Base-by-base conservation (phyloP, 164 flowering plant genomes). In the Hamamelis virginiana region DNA sequence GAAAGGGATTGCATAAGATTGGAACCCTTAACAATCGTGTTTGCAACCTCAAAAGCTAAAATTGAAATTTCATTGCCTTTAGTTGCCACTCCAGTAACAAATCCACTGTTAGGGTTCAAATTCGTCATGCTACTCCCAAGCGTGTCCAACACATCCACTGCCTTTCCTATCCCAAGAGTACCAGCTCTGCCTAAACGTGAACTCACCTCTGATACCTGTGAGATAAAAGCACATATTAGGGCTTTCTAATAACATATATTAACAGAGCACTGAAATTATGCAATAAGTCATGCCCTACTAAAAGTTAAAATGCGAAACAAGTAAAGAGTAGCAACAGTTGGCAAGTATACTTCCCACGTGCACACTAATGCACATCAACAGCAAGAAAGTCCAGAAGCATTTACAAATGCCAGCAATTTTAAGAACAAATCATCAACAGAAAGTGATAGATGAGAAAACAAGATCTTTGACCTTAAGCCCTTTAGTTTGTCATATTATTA, bases 11-110 rank as follows among this genome's bases (percentile, higher is more conserved):
- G 67, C 75, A 77, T 67, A 45, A 80, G 79, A 69, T 55, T 77
- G 19, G 81, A 70, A 52, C 81, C 81, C 66, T 80, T 80, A 1
- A 77, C 80, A 47, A 80, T 70, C 13, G 83, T 80, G 60, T 80
- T 80, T 22, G 83, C 83, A 38, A 80, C 80, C 72, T 80, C 83
- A 72, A 80, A 80, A 16, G 83, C 41, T 62, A 80, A 70, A 44
- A 80, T 80, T 48, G 44, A 18, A 11, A 80, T 72, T 68, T 80
- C 74, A 70, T 65, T 75, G 55, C 81, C 78, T 70, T 75, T 72
- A 12, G 73, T 60, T 18, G 73, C 60, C 52, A 57, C 66, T 25
- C 69, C 68, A 44, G 79, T 55, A 25, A 51, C 68, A 77, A 77
- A 80, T 21, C 75, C 79, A 58, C 65, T 48, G 47, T 48, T 51